Evolutionary conservation across 2,329 filamentous ascomycete species (phyloP), one percentile per base, ranked within the genome.

Genomic region (Cladosporium cucumerinum): DNA sequence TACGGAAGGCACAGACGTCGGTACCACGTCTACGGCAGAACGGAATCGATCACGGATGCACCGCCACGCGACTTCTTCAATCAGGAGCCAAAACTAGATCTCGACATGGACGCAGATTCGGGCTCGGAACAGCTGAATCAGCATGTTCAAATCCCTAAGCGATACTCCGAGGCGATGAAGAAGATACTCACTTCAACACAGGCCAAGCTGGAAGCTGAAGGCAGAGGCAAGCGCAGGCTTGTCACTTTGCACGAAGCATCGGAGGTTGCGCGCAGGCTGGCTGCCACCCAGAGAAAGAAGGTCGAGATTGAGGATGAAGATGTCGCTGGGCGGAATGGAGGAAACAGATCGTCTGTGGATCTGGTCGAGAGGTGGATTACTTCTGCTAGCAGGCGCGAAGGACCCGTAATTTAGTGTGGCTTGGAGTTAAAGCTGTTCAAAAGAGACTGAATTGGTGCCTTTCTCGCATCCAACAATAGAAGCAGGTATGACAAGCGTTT

Each of bases 161-260:
- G 21, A 43, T 48, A 18, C 48, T 30, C 10, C 25, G 73, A 65
- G 69, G 65, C 11, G 21, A 66, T 83, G 43, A 78, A 76, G 74
- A 66, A 77, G 43, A 34, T 82, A 58, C 79, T 80, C 54, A 69
- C 72, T 25, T 71, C 76, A 55, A 67, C 68, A 11, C 70, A 73
- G 55, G 66, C 66, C 10, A 72, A 70, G 63, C 61, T 70, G 5
- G 59, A 67, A 16, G 59, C 28, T 55, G 30, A 66, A 11, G 57
- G 69, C 57, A 49, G 66, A 12, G 74, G 72, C 21, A 86, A 84
- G 78, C 78, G 85, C 68, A 81, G 79, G 69, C 75, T 88, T 14
- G 85, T 88, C 6, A 84, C 78, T 58, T 72, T 88, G 63, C 79
- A 81, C 46, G 86, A 88, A 72, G 85, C 86, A 12, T 88, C 87